Conservation (phyloP, 768 basidiomycete genomes). For the Mycena metata region DNA sequence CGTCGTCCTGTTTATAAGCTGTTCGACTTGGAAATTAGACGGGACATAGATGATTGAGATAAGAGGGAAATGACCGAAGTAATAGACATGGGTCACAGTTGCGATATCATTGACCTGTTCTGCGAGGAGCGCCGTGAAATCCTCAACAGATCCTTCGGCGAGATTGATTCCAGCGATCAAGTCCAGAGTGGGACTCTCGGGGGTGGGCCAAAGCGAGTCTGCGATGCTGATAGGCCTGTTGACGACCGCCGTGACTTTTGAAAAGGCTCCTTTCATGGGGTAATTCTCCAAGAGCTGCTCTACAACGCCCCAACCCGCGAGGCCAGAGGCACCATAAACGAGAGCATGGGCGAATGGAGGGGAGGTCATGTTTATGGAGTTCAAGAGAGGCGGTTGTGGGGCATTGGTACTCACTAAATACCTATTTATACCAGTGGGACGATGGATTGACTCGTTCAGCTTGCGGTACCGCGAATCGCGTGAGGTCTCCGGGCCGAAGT, state of each 20-base stretch:
- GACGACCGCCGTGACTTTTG: conserved; percentile 32
- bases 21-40: background rate
- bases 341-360: conserved; percentile 21
- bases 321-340: conserved; percentile 35
- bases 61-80: conserved; percentile 19
- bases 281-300: conserved; percentile 33
- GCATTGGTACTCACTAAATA: no score
- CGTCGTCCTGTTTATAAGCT: conserved; percentile 32
- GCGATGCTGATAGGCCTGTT: conserved; percentile 28
- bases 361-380: conserved; percentile 11
- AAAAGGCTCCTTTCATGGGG: conserved; percentile 26
- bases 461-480: no score
- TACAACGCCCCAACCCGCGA: conserved; percentile 35
- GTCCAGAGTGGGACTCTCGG: conserved; percentile 19
- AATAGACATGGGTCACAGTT: conserved; percentile 32
- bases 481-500: no score
- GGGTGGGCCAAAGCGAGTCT: conserved; percentile 29
- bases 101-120: conserved; percentile 21
- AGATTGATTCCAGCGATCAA: conserved; percentile 27
- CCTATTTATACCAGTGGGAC: no score
- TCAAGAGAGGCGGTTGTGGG: background rate
- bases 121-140: conserved; percentile 19
- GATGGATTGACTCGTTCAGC: no score
- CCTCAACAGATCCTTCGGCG: conserved; percentile 20
- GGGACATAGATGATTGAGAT: no score